Evolutionary conservation across 116 monocot species (phyloP).

Genomic region (Trichopus zeylanicus): DNA sequence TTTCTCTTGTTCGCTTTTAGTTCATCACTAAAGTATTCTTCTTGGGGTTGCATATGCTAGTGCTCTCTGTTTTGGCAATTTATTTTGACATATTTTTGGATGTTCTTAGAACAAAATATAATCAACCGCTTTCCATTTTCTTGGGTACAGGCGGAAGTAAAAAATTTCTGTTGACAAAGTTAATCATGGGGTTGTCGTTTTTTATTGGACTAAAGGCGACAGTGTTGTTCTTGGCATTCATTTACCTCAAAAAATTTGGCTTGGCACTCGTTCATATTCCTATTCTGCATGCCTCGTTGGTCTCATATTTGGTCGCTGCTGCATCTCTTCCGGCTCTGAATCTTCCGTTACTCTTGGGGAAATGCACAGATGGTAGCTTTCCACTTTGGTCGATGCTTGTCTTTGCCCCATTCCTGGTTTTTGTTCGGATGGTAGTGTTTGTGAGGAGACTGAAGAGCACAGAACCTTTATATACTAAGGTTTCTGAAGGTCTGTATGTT

Average conservation of each 20-base stretch:
- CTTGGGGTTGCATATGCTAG: too few species aligned
- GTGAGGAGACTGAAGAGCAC: conserved; percentile 47
- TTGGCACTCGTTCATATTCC: conserved; percentile 27
- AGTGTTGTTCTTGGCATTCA: conserved; percentile 29
- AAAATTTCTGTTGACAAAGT: not conserved
- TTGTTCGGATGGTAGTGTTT: conserved; percentile 44
- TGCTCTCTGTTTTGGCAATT: too few species aligned
- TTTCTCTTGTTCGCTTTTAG: too few species aligned
- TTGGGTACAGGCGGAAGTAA: not conserved
- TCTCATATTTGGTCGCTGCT: conserved; percentile 38
- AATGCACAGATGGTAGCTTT: conserved; percentile 66
- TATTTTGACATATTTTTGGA: too few species aligned
- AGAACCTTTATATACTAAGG: conserved; percentile 59
- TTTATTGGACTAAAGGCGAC: conserved; percentile 69
- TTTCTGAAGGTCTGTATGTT: conserved; percentile 72
- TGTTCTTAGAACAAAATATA: too few species aligned
- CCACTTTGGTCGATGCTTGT: conserved; percentile 74
- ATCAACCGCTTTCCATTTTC: not conserved
- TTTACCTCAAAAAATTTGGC: conserved; percentile 21
- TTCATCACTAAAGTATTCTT: too few species aligned
- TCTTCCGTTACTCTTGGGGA: conserved; percentile 71
- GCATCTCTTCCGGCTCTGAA: conserved; percentile 52
- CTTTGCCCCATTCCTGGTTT: conserved; percentile 54
- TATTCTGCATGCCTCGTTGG: conserved; percentile 29
- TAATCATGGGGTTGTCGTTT: conserved; percentile 56